Evolutionary conservation across 306 rosid species (phyloP), one percentile per base, ranked within the genome.

Genomic region (Rosa lucieae): DNA sequence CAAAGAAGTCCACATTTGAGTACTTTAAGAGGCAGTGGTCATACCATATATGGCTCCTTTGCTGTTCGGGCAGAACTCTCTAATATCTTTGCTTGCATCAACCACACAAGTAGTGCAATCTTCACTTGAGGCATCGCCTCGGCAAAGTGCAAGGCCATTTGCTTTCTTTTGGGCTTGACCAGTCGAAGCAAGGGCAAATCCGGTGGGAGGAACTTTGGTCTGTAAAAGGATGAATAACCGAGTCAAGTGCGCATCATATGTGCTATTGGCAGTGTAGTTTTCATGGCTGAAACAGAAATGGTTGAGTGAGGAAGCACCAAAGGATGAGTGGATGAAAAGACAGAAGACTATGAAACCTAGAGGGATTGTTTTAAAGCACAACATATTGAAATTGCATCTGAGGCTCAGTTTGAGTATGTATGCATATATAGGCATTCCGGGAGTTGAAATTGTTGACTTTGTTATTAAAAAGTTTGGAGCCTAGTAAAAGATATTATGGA

Each of bases 241-340:
- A 4, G 81, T 80, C 53, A 83, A 76, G 73, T 81, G 72, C 3
- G 77, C 83, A 46, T 63, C 81, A 8, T 69, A 86, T 3, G 85
- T 61, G 78, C 67, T 74, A 8, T 61, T 29, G 46, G 88, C 23
- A 35, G 97, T 87, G 87, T 68, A 88, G 77, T 87, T 84, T 49
- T 86, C 70, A 3, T 73, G 67, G 80, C n/a, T 79, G 40, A 88
- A 89, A 65, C 97, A 93, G 26, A 83, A 51, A 51, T 88, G 86
- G 26, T 78, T 66, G 40, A 93, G 91, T 32, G 89, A 88, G 20
- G 79, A 79, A 0, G 75, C 83, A 26, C 85, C 92, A 12, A 76
- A n/a, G 49, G 88, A 87, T 48, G 87, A 51, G 72, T 72, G 89
- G 74, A 80, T 76, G 40, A 86, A 18, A n/a, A 85, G 59, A 77